Evolutionary conservation across 2,329 filamentous ascomycete species (phyloP), one percentile per base, ranked within the genome.

Genomic region (Pseudogymnoascus sp.): DNA sequence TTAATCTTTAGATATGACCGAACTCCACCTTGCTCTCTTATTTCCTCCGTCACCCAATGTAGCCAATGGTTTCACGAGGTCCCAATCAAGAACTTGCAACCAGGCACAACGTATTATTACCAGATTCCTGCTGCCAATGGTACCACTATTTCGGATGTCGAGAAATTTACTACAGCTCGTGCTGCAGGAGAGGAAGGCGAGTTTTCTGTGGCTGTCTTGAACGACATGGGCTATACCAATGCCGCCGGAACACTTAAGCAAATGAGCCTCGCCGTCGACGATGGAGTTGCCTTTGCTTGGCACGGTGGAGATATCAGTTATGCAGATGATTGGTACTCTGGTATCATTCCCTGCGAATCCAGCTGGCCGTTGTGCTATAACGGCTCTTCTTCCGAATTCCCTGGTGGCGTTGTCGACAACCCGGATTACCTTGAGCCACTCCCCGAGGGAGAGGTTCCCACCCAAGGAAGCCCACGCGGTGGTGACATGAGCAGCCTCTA

Each of bases 221-320:
- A 80, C 65, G 80, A 83, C 65, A 82, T 83, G 80, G 80, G 80
- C 7, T 82, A 82, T 71, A 82, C 79, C 50, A 82, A 82, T 61
- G 80, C 79, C 17, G 70, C 73, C 1, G 80, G 80, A 15, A 82
- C 80, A 1, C 76, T 76, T 71, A 73, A 76, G 65, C 73, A 81
- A 50, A 71, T 82, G 13, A 69, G 68, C 36, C 67, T 76, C 38
- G 77, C 74, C 4, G 74, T 75, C 40, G 70, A 76, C n/a, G 75
- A 79, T n/a, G 78, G 77, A n/a, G 66, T 75, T 17, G 76, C 76
- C 3, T 82, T 83, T 67, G 78, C 77, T 26, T 83, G 80, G 80
- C 80, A 83, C 69, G 79, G 80, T 38, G 80, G 80, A 60, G 80
- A 82, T 65, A 72, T 82, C 63, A 76, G 73, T 61, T 82, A 82